phyloP scores from a whole-genome alignment of 2,329 filamentous ascomycete species.

The Calonectria ilicicola region DNA sequence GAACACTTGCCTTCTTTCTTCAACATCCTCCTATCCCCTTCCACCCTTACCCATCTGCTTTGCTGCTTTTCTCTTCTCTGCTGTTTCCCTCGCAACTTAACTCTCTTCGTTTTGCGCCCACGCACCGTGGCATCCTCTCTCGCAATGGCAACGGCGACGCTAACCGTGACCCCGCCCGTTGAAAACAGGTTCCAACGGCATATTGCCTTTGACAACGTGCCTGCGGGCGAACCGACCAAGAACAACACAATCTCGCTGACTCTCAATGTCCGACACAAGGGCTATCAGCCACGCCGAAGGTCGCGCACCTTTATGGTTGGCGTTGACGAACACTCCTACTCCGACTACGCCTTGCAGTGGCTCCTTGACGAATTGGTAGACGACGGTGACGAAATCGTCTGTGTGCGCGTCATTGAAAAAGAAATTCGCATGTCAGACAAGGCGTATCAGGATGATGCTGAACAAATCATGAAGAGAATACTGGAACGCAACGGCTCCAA shows the following conservation, averaged over 20 bases:
- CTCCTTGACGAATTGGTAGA: slow-evolving; percentile 91
- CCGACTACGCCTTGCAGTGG: slow-evolving; percentile 93
- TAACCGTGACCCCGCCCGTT: slow-evolving; percentile 54
- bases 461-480: slow-evolving; percentile 79
- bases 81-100: slow-evolving; percentile 14
- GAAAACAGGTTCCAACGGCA: slow-evolving; percentile 66
- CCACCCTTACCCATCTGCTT: slow-evolving; percentile 8
- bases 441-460: slow-evolving; percentile 81
- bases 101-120: slow-evolving; percentile 16
- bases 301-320: slow-evolving; percentile 92
- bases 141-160: slow-evolving; percentile 53
- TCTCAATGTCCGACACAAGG: slow-evolving; percentile 85
- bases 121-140: slow-evolving; percentile 27
- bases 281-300: slow-evolving; percentile 83
- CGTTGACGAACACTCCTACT: slow-evolving; percentile 91
- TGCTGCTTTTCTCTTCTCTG: slow-evolving; percentile 11
- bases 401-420: slow-evolving; percentile 88
- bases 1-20: slow-evolving; percentile 27
- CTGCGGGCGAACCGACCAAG: slow-evolving; percentile 68
- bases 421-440: slow-evolving; percentile 78
- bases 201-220: slow-evolving; percentile 72
- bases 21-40: background rate
- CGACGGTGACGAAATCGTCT: slow-evolving; percentile 93
- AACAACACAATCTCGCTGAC: slow-evolving; percentile 78
- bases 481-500: slow-evolving; percentile 82